Evolutionary conservation across 2,329 filamentous ascomycete species (phyloP).

Genomic region (Alternaria tenuissima): DNA sequence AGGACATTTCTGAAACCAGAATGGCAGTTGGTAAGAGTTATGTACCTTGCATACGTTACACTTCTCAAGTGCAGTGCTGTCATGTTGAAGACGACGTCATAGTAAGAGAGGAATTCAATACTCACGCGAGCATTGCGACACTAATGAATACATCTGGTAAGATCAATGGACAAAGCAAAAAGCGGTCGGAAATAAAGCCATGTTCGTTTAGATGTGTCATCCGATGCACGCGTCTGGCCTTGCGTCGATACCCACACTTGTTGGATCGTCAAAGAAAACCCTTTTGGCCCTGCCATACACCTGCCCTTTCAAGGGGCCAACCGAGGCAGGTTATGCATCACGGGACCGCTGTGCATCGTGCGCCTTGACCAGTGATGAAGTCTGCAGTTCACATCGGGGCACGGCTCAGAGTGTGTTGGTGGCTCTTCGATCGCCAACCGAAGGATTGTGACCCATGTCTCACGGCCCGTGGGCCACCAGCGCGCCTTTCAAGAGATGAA

Average conservation of each 20-base stretch:
- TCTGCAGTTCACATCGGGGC: constrained; percentile 13
- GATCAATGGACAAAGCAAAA: background rate
- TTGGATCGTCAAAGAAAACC: constrained; percentile 1
- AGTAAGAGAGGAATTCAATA: background rate
- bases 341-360: constrained; percentile 7
- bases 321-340: constrained; percentile 16
- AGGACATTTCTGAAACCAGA: background rate
- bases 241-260: background rate
- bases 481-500: constrained; percentile 3
- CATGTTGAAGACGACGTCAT: background rate
- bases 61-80: background rate
- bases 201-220: background rate
- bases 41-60: background rate
- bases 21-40: background rate
- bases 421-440: constrained; percentile 25
- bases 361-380: constrained; percentile 15
- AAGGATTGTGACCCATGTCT: constrained; percentile 21
- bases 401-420: constrained; percentile 22
- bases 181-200: background rate
- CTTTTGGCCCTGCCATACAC: constrained; percentile 3
- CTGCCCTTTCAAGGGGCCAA: constrained; percentile 17
- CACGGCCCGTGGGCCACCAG: constrained; percentile 24
- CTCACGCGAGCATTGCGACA: background rate
- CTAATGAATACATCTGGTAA: background rate
- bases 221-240: background rate